Evolutionary conservation across 78 protist genomes (phyloP), one percentile per base, ranked within the genome.

Genomic region (Speleostelium caveatum): DNA sequence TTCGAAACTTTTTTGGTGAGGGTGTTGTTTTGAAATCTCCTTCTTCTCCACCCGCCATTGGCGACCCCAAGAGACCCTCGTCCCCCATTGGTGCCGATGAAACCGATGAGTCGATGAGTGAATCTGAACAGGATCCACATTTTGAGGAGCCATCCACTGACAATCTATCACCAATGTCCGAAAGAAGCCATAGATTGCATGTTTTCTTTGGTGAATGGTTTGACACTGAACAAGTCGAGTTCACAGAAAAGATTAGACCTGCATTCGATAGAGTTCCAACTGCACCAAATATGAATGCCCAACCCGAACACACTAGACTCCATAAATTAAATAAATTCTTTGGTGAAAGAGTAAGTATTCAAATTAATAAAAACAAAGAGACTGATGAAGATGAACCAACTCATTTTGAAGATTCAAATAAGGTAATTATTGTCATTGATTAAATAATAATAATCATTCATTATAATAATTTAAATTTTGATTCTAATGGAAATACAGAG

Each of bases 191-290:
- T 58, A 67, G 91, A 60, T 26, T 83, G 3, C 72, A 83, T 26
- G 66, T 71, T 41, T 83, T 83, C 79, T 53, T 69, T 56, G 91
- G 91, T 41, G 80, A 83, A 69, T 83, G 91, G 91, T 59, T 83
- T 30, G 73, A 60, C 28, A 56, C 74, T 30, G 91, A 83, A 42
- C 77, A 83, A 33, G 91, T 83, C 4, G 91, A 83, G 22, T 83
- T 59, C n/a, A 60, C 28, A 42, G 91, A 83, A 45, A 83, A 69
- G 73, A 83, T 83, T 59, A 67, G 91, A 45, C 45, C 80, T 56
- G n/a, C n/a, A n/a, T n/a, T n/a, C n/a, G n/a, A n/a, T n/a, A n/a
- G n/a, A n/a, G n/a, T n/a, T n/a, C 26, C 80, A 14, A n/a, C 80
- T 4, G 21, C 61, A 35, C 62, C 77, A 41, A 33, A 67, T 36